These are phyloP conservation scores for Penicillium samsonianum DNA, from an alignment of 495 filamentous ascomycete genomes.

Conservation along the genomic window DNA sequence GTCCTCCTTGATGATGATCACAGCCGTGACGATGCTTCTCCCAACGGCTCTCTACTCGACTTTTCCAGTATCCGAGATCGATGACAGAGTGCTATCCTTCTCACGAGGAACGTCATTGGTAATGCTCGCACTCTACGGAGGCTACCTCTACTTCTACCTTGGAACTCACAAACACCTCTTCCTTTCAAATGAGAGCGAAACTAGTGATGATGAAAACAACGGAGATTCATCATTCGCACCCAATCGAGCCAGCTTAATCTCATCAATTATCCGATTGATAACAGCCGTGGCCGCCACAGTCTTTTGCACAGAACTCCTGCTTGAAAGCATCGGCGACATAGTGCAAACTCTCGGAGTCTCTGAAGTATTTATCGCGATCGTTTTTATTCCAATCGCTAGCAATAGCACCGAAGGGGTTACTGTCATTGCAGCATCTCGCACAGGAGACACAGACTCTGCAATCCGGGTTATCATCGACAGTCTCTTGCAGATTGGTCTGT, in stretches of 20 bases:
- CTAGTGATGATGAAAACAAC: conserved; percentile 13
- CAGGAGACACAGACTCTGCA: conserved; percentile 30
- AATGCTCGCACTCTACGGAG: conserved; percentile 64
- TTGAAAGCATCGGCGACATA: conserved; percentile 25
- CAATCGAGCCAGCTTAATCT: background rate
- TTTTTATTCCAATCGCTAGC: conserved; percentile 32
- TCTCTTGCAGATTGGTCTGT: conserved; percentile 35
- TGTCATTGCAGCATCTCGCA: conserved; percentile 22
- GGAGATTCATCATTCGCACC: background rate
- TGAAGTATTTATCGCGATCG: conserved; percentile 28
- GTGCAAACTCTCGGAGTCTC: conserved; percentile 15
- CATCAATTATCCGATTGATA: conserved; percentile 37
- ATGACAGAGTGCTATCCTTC: conserved; percentile 47
- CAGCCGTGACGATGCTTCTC: conserved; percentile 23
- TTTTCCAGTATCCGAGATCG: conserved; percentile 29
- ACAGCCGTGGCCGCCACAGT: conserved; percentile 24
- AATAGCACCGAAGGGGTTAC: conserved; percentile 30
- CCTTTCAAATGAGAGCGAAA: conserved; percentile 32
- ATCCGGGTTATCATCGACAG: conserved; percentile 30
- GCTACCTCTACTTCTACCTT: conserved; percentile 62
- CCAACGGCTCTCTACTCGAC: conserved; percentile 32
- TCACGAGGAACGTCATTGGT: conserved; percentile 41
- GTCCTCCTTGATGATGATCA: conserved; percentile 29
- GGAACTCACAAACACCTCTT: conserved; percentile 27
- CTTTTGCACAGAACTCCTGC: conserved; percentile 29